Evolutionary conservation across 1,284 basidiomycete genomes (phyloP).

Genomic region (Cryptococcus wingfieldii): DNA sequence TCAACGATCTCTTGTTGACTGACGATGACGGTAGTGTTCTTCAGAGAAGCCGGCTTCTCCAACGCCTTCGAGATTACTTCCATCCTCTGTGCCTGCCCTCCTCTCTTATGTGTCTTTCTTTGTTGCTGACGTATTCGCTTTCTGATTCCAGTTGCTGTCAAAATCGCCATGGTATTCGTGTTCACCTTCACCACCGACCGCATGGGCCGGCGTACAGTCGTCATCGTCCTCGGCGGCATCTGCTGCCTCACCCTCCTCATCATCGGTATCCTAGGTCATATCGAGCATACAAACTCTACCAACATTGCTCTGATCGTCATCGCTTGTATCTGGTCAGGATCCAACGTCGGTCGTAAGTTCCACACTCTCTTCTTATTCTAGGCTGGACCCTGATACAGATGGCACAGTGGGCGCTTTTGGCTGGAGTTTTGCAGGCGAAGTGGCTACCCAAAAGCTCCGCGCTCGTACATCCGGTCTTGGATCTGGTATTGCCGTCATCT

Average conservation of each 20-base stretch:
- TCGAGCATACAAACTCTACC: conserved; percentile 8
- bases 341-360: conserved; percentile 9
- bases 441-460: conserved; percentile 17
- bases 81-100: conserved; percentile 10
- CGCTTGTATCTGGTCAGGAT: conserved; percentile 16
- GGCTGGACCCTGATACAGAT: neutral
- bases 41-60: conserved; percentile 18
- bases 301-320: conserved; percentile 16
- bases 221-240: conserved; percentile 5
- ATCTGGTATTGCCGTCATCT: conserved; percentile 14
- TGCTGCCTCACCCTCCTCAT: conserved; percentile 16
- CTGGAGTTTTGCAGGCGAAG: conserved; percentile 23
- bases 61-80: conserved; percentile 21
- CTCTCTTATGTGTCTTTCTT: neutral
- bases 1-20: neutral
- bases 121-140: neutral
- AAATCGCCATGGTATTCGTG: conserved; percentile 13
- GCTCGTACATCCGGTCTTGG: conserved; percentile 19
- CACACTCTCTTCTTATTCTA: neutral
- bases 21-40: conserved; percentile 12
- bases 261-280: conserved; percentile 19
- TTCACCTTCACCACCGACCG: conserved; percentile 19
- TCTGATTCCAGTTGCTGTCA: conserved; percentile 11
- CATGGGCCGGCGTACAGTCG: conserved; percentile 19
- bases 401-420: conserved; percentile 13